Base-by-base conservation (phyloP, 73 alveolate genomes). In the Breviolum minutum region DNA sequence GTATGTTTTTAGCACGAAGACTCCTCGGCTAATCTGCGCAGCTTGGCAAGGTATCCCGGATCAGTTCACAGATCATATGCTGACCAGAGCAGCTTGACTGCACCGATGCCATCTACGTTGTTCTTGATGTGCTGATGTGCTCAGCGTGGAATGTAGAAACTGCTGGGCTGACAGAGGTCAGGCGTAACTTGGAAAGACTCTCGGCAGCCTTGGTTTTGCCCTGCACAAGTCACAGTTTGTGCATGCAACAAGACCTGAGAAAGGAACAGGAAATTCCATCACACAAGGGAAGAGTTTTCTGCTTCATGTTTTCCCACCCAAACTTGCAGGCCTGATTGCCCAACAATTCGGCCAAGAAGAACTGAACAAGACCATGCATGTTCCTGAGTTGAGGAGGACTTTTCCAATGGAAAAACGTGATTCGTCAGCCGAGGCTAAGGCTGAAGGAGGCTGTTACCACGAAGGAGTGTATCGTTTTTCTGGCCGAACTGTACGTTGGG, bases 51-150 rank as follows among this genome's bases (percentile, higher is more conserved):
- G 99, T 32, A 48, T 94, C 22, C 99, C 99, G 62, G 80, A 83
- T 26, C 70, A 94, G 62, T 94, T 94, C 32, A 77, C 92, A 8
- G 99, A 80, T 30, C 99, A 94, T 73, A 94, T 94, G 99, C 85
- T 94, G 74, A 94, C 99, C 27, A 30, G 99, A 83, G 99, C 27
- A 64, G 6, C 91, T 73, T 11, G n/a, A 63, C 96, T 48, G 86
- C 86, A 89, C 7, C 10, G 16, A 6, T 7, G 54, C 54, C 54
- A 40, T 40, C 54, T 40, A 40, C 54, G 54, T 40, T 40, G 54
- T 40, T 40, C 76, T 66, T 66, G 76, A 66, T 66, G 76, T 13
- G 54, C 0, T 12, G 82, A 73, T 73, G 7, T 77, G 86, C 8
- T 20, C 61, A 10, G 90, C 48, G 12, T 13, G 7, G 13, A 81